Percentiles rank a stretch among this genome's conserved stretches.
These are phyloP conservation scores for Gloeophyllum trabeum DNA, from an alignment of 768 basidiomycete species.

Conservation along the genomic window DNA sequence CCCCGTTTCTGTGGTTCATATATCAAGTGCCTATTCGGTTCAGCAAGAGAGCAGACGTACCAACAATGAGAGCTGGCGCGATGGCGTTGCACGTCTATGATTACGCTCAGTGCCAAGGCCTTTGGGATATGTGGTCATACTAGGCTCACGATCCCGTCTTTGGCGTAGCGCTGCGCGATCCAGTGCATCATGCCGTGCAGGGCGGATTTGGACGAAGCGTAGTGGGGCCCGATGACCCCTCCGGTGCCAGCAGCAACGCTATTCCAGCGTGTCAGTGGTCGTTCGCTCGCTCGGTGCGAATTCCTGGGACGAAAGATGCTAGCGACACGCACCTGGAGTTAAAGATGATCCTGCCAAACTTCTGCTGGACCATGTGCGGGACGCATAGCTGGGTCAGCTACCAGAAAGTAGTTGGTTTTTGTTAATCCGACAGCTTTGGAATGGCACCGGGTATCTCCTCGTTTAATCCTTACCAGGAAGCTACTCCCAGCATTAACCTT, in stretches of 20 bases:
- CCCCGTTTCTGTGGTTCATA: slow-evolving; percentile 23
- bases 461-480: slow-evolving; percentile 25
- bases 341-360: slow-evolving; percentile 39
- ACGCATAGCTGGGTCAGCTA: slow-evolving; percentile 41
- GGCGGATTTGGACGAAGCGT: slow-evolving; percentile 44
- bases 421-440: neutral
- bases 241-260: slow-evolving; percentile 40
- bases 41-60: slow-evolving; percentile 13
- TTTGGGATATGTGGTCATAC: neutral
- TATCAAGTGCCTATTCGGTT: neutral
- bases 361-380: slow-evolving; percentile 35
- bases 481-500: slow-evolving; percentile 33
- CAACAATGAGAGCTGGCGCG: slow-evolving; percentile 37
- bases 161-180: slow-evolving; percentile 37
- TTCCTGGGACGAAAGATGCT: neutral
- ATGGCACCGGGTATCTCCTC: neutral
- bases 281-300: too few relatives aligned
- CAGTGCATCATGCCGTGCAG: slow-evolving; percentile 44
- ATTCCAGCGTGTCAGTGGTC: too few relatives aligned
- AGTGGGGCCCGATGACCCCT: slow-evolving; percentile 45
- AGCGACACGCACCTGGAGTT: slow-evolving; percentile 39
- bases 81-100: slow-evolving; percentile 38
- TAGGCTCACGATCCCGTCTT: slow-evolving; percentile 33
- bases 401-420: neutral
- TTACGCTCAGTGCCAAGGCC: too few relatives aligned